Base-by-base conservation (phyloP, 768 basidiomycete species). In the Lactarius indigo region DNA sequence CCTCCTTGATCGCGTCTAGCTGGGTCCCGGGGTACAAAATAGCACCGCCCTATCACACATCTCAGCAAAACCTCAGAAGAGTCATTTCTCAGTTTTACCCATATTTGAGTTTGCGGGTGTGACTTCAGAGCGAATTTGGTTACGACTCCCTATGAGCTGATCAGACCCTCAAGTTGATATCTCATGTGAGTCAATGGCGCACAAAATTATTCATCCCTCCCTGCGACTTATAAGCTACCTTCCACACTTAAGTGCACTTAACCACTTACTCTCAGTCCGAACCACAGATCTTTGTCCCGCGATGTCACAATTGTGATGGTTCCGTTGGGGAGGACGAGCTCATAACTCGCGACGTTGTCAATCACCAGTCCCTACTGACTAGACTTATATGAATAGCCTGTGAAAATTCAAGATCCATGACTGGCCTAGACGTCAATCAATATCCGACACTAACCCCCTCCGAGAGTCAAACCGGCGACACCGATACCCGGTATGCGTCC, bases 301-400 rank as follows among this genome's bases (percentile, higher is more conserved):
- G 33, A 23, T 10, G 65, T 66, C 20, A 62, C 55, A 8, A 20
- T 62, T 33, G 18, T 57, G 33, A 63, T 54, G 0, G 54, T 59
- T 9, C 78, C 78, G 56, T 70, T 69, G 5, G 76, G 76, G 2
- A 73, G 61, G 12, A 76, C 75, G 23, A 77, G 59, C 61, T 74
- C 55, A 12, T 68, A 71, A 18, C 58, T 69, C 20, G 63, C 64
- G 37, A 79, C 56, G 59, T 78, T 78, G 64, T 79, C 78, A 42
- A 78, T 71, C 6, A 72, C 74, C 30, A 79, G 63, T 13, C 78
- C 78, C 59, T 73, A 72, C 59, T 74, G 73, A 64, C 74, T 77
- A 13, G 73, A 75, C 63, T 73, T 72, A 60, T 70, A 60, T 0
- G 76, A 77, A 67, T 75, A 79, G 18, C 78, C 78, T 61, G 9